Evolutionary conservation across 805 yeast genomes (phyloP).

Genomic region (Wilhelminamyces savonicus): DNA sequence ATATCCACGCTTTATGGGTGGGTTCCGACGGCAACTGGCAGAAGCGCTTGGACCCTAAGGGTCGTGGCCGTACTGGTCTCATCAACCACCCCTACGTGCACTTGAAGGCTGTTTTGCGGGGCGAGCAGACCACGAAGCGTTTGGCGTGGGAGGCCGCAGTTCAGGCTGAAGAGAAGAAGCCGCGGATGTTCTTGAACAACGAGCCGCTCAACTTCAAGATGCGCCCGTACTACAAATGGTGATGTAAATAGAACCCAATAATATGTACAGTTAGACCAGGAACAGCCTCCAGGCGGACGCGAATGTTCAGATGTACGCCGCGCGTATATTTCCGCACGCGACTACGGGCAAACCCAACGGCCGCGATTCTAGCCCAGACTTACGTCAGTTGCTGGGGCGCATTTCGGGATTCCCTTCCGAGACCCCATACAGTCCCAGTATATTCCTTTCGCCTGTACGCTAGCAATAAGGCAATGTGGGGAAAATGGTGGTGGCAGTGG

Average conservation of each 20-base stretch:
- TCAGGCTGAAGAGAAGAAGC: constrained; percentile 44
- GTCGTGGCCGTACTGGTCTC: constrained; percentile 85
- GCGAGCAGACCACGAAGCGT: constrained; percentile 58
- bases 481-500: no score
- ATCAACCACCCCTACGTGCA: constrained; percentile 73
- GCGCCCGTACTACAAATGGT: constrained; percentile 39
- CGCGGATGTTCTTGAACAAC: constrained; percentile 42
- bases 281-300: no score
- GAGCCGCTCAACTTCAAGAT: constrained; percentile 39
- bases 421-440: no score
- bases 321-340: no score
- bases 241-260: constrained; percentile 6
- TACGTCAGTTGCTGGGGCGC: no score
- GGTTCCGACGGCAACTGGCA: constrained; percentile 80
- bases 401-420: no score
- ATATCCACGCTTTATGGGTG: constrained; percentile 79
- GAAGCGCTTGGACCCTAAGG: constrained; percentile 73
- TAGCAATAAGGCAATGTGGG: no score
- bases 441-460: no score
- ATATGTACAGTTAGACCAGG: no score
- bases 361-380: no score
- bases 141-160: constrained; percentile 51
- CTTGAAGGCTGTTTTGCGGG: constrained; percentile 68
- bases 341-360: no score
- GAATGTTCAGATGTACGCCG: no score